Evolutionary conservation across 2,329 filamentous ascomycete species (phyloP), one percentile per base, ranked within the genome.

Genomic region (Fusarium clavum): DNA sequence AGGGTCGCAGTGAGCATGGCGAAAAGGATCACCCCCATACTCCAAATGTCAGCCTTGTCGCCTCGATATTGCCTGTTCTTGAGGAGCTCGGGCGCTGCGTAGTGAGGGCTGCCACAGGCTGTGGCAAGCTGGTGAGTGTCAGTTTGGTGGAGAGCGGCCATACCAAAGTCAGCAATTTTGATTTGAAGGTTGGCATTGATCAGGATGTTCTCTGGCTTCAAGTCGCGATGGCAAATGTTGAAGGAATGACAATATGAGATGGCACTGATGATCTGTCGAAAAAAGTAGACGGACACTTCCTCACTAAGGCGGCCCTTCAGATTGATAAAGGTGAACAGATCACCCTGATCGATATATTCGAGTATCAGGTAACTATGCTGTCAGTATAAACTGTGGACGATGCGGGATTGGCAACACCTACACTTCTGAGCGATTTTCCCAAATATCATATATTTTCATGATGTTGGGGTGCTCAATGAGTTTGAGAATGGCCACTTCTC

Each of bases 121-220:
- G 96, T 98, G 60, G 89, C 92, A 29, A 99, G 87, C 77, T 91
- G 90, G 71, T 94, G 91, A 11, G 90, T 91, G 25, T 89, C 87
- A 6, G 92, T 92, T 78, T 98, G 95, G 69, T 91, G 89, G 44
- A 98, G 85, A 6, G 95, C 95, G 46, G 96, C 96, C 94, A 99
- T 98, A 44, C 96, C 95, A 79, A 99, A 99, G 79, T 99, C 96
- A 54, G 95, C 95, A 74, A 99, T 90, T 81, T 98, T 99, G 79
- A 98, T 90, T 61, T 92, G 90, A 56, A 91, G 87, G 48, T 91
- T 84, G 5, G 84, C 84, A 61, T 94, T 94, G 53, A 99, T 86
- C 20, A 99, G 85, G 47, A 99, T 98, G 75, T 99, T 99, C 81
- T 99, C 96, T 0, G 94, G 96, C 81, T 99, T 99, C 56, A 99